Conservation (phyloP, 2,329 filamentous ascomycete genomes). For the Ceratocystis diversiconidia region DNA sequence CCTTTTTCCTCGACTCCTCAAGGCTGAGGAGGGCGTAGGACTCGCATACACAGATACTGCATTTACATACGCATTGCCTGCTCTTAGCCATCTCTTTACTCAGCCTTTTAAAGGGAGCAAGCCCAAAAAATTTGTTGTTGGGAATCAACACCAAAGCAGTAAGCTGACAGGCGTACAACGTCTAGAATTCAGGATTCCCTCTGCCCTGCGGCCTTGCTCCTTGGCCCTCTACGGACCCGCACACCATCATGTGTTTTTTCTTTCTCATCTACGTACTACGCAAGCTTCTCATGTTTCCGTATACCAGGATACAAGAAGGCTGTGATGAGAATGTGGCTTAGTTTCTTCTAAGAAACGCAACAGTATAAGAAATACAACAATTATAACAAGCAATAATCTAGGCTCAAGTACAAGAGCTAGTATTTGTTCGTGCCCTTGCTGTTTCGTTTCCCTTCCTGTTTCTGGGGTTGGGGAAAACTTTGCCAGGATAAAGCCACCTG, state of each 20-base stretch:
- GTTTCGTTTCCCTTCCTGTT: not conserved
- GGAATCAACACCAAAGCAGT: not conserved
- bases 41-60: not conserved
- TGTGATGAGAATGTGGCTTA: not conserved
- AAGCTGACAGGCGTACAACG: not conserved
- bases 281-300: not conserved
- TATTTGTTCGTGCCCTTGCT: not conserved
- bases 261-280: not conserved
- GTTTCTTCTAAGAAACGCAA: not conserved
- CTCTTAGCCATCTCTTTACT: not conserved
- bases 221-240: not conserved
- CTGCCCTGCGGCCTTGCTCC: not conserved
- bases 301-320: not conserved
- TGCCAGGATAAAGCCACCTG: not conserved
- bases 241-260: not conserved
- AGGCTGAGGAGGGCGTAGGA: not conserved
- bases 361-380: not conserved
- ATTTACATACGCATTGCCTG: not conserved
- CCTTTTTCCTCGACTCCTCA: not conserved
- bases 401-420: not conserved
- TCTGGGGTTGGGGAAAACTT: not conserved
- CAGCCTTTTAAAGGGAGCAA: not conserved
- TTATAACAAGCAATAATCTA: not conserved
- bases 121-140: slow-evolving; percentile 6
- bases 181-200: not conserved